Evolutionary conservation across 495 filamentous ascomycete species (phyloP), one percentile per base, ranked within the genome.

Genomic region (Annulohypoxylon bovei): DNA sequence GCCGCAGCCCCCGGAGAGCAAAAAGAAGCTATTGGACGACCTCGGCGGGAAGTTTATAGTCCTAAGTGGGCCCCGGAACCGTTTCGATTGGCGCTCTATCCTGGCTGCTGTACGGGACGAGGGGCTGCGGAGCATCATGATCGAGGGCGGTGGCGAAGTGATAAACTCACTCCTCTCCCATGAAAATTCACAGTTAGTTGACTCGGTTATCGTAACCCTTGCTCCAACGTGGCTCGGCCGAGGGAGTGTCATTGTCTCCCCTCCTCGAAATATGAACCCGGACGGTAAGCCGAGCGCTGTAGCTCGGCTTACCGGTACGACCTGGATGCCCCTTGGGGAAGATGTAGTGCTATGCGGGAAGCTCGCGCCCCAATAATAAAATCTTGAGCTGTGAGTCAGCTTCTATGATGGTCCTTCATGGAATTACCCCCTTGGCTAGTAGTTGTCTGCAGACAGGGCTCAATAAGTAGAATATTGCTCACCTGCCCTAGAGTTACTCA

Each of bases 181-280:
- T 14, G 83, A 86, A 56, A 88, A 91, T 65, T 79, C 85, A n/a
- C 75, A 78, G 46, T 81, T 94, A 22, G 85, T 97, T 50, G 84
- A 89, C 70, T 88, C 88, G 9, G 88, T 97, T 22, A 88, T 97
- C 68, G 84, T 96, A 62, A 97, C 94, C 0, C 86, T 97, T 68
- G 93, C 94, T 2, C 94, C 94, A 2, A 91, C 87, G 2, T 97
- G 92, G 83, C 82, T 97, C 5, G 94, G 94, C 14, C 81, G 85
- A 62, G 92, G 92, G 1, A 92, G 93, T 4, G 92, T 96, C 20
- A 82, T 84, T 5, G 90, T 96, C 25, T 86, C 84, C 58, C 92
- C 90, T 35, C 80, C 84, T 52, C 83, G 84, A 18, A 84, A 81
- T 59, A 74, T 68, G 2, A 83, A 83, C 52, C 77, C 75, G n/a